Conservation (phyloP, 192 early-diverging fungal species). For the Backusella psychrophila region DNA sequence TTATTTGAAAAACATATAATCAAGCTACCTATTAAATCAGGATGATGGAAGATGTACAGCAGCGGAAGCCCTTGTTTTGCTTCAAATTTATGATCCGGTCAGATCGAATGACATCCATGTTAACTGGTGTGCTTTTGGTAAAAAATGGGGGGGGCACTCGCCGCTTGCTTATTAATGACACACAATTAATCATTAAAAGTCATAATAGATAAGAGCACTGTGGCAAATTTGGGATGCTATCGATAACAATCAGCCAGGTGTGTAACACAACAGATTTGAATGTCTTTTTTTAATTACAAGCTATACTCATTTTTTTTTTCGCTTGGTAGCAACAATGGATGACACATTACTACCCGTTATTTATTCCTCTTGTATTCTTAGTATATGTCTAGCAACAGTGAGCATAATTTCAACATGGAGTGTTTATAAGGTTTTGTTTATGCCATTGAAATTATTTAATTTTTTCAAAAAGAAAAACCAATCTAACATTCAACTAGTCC, state of each 20-base stretch:
- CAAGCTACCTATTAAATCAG: neutral
- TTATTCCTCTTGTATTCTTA: constrained; percentile 7
- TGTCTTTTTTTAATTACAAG: neutral
- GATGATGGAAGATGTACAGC: neutral
- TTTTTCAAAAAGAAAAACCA: neutral
- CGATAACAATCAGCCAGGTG: neutral
- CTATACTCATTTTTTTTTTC: neutral
- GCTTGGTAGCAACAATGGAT: neutral
- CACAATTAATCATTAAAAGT: neutral
- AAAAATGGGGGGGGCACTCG: neutral
- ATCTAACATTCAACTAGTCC: neutral
- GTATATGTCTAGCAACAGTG: neutral
- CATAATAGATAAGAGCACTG: neutral
- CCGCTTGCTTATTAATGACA: neutral
- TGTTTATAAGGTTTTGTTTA: constrained; percentile 1
- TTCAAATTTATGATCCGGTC: neutral
- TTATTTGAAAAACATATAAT: neutral
- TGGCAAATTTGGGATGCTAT: constrained; percentile 12
- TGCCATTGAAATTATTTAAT: neutral
- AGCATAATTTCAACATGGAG: constrained; percentile 10
- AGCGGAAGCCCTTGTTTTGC: neutral
- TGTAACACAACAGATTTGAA: neutral
- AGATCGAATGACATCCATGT: neutral
- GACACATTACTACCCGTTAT: neutral
- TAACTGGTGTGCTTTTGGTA: constrained; percentile 1